Base-by-base conservation (phyloP, 345 rosid genomes). In the Populus nigra region DNA sequence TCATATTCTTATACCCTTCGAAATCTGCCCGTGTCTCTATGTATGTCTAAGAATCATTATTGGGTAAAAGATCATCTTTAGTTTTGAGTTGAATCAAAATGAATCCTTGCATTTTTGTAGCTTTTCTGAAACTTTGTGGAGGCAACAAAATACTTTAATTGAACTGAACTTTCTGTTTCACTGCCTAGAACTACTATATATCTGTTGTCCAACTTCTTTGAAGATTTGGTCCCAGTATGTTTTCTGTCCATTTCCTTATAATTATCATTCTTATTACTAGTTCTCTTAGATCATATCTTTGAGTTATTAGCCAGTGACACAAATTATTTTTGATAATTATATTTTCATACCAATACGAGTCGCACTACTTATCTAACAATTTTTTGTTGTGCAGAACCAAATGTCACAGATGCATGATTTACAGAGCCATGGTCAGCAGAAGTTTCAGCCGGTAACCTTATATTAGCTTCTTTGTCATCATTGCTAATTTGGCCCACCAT, bases 371-470 rank as follows among this genome's bases (percentile, higher is more conserved):
- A 50, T 47, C 43, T n/a, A 38, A 23, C 38, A 39, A 27, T 17
- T 59, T 55, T 3, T 73, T 72, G 78, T 66, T 71, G 25, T 79
- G 63, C 86, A 90, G 93, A 88, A 66, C 77, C 96, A 88, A 87
- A 73, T 90, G 75, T 77, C 91, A 11, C 85, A 88, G 73, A 86
- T 91, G 36, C 93, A 90, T 71, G 96, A 91, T 88, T 81, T 90
- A 85, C 88, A 85, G 76, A 89, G 91, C 73, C 97, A 91, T 84
- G 71, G 87, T 70, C 91, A 90, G 73, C 94, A 88, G 85, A 93
- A 91, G 89, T 88, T 90, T 86, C 92, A 87, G 75, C 82, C 87
- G 86, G 92, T 90, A 85, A 78, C 12, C 36, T 78, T 65, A 15
- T 78, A 50, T 75, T 76, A 47, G 41, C 78, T 75, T 72, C 72